Conservation (phyloP, 352 stramenopile species). For the Globisporangium camurandrum region DNA sequence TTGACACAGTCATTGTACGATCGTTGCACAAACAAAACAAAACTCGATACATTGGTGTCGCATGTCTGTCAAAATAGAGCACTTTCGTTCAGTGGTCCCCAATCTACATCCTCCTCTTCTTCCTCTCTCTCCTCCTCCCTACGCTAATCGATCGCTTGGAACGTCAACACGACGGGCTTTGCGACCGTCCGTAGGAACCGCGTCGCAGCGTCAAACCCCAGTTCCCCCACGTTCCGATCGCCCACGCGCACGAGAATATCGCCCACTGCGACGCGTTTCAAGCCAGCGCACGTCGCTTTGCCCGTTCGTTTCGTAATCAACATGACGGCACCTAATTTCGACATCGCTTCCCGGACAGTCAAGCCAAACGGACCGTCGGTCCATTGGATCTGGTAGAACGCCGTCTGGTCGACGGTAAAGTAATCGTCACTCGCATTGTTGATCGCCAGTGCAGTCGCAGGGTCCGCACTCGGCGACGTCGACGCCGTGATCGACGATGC, state of each 20-base stretch:
- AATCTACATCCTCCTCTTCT: too few relatives aligned
- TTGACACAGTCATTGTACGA: too few relatives aligned
- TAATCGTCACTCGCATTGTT: conserved; percentile 37
- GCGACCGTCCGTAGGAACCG: conserved; percentile 62
- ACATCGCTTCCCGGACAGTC: conserved; percentile 70
- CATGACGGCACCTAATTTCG: conserved; percentile 53
- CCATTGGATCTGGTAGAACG: conserved; percentile 79
- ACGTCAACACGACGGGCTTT: conserved; percentile 71
- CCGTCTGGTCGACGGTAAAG: conserved; percentile 54
- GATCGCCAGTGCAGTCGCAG: conserved; percentile 6
- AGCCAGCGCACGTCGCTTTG: conserved; percentile 63
- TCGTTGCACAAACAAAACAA: too few relatives aligned
- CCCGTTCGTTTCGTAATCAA: conserved; percentile 78
- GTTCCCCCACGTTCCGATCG: conserved; percentile 52
- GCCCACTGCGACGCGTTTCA: conserved; percentile 64
- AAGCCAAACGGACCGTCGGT: conserved; percentile 74
- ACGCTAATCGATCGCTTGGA: conserved; percentile 67
- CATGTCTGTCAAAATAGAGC: too few relatives aligned
- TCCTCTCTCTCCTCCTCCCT: too few relatives aligned
- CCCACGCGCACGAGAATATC: conserved; percentile 75
- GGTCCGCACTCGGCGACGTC: neutral
- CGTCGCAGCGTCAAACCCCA: conserved; percentile 72
- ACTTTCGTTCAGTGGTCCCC: too few relatives aligned
- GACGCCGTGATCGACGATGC: neutral
- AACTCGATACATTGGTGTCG: too few relatives aligned